phyloP scores from a whole-genome alignment of 345 rosid species.

The Erodium maritimum region DNA sequence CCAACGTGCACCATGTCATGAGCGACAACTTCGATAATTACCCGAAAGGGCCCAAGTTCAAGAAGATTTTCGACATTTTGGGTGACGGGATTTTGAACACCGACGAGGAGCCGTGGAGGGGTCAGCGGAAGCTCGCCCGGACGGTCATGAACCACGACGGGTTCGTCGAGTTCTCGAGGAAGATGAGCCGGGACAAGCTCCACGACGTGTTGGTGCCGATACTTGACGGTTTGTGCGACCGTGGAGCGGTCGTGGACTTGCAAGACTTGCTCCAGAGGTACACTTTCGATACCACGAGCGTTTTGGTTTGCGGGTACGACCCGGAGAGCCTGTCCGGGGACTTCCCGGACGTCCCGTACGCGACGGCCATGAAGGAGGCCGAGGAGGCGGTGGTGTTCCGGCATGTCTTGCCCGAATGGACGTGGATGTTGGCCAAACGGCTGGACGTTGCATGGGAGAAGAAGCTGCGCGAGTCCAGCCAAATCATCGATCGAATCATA shows the following conservation, averaged over 20 bases:
- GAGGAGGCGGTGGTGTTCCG: slow-evolving; percentile 31
- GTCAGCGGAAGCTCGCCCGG: slow-evolving; percentile 28
- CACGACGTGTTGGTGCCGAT: slow-evolving; percentile 27
- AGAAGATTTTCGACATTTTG: slow-evolving; percentile 31
- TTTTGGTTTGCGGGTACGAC: slow-evolving; percentile 29
- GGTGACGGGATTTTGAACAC: slow-evolving; percentile 49
- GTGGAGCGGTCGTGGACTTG: slow-evolving; percentile 21
- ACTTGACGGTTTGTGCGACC: slow-evolving; percentile 21
- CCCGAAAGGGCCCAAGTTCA: slow-evolving; percentile 40
- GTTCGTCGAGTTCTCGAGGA: slow-evolving; percentile 16
- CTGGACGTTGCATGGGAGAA: slow-evolving; percentile 28
- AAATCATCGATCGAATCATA: slow-evolving; percentile 10
- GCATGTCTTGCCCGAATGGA: slow-evolving; percentile 22
- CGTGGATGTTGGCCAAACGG: slow-evolving; percentile 33
- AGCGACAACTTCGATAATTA: slow-evolving; percentile 39
- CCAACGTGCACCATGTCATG: slow-evolving; percentile 41
- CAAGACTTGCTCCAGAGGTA: slow-evolving; percentile 36
- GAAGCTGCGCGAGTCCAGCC: slow-evolving; percentile 27
- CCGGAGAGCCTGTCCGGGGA: slow-evolving; percentile 21
- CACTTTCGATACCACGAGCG: slow-evolving; percentile 30
- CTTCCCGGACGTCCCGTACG: slow-evolving; percentile 19
- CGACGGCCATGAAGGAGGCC: slow-evolving; percentile 23
- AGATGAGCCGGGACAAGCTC: slow-evolving; percentile 17
- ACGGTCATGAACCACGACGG: slow-evolving; percentile 14
- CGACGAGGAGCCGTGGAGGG: slow-evolving; percentile 36